These are phyloP conservation scores for Barnettozyma californica DNA, from an alignment of 805 yeast genomes.

Conservation along the genomic window DNA sequence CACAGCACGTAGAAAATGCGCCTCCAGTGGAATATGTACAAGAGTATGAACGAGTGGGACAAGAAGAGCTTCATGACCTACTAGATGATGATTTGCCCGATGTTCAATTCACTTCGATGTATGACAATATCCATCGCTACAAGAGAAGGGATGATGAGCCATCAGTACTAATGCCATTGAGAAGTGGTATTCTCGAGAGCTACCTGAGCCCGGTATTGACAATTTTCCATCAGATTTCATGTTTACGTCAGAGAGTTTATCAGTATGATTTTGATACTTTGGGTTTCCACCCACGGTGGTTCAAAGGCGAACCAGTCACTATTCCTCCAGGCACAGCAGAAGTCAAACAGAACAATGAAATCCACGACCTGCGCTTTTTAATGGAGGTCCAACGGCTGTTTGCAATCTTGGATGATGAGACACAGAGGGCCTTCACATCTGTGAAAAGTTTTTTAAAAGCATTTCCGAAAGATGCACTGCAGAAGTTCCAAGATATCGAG, in stretches of 20 bases:
- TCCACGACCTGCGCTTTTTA: slow-evolving; percentile 24
- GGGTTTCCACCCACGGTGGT: slow-evolving; percentile 37
- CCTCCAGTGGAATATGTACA: background rate
- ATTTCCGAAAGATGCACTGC: slow-evolving; percentile 22
- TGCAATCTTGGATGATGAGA: slow-evolving; percentile 32
- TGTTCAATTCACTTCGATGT: slow-evolving; percentile 19
- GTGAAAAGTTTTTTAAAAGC: slow-evolving; percentile 28
- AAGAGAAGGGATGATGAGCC: slow-evolving; percentile 22
- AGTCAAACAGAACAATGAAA: slow-evolving; percentile 20
- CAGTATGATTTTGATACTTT: slow-evolving; percentile 28
- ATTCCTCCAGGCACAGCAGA: slow-evolving; percentile 9
- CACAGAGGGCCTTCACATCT: slow-evolving; percentile 36
- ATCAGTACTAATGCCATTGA: slow-evolving; percentile 32
- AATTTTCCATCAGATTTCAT: slow-evolving; percentile 33
- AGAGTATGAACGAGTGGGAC: background rate
- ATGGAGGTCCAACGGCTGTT: slow-evolving; percentile 35
- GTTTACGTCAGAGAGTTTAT: slow-evolving; percentile 29
- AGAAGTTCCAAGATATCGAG: slow-evolving; percentile 13
- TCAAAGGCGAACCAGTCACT: slow-evolving; percentile 24
- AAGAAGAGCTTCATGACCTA: background rate
- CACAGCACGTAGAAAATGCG: background rate
- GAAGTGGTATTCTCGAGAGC: slow-evolving; percentile 31
- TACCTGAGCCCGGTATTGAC: slow-evolving; percentile 38
- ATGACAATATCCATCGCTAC: slow-evolving; percentile 28
- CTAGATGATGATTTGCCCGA: background rate